Conservation (phyloP, 768 basidiomycete genomes). For the Cubamyces sp. region DNA sequence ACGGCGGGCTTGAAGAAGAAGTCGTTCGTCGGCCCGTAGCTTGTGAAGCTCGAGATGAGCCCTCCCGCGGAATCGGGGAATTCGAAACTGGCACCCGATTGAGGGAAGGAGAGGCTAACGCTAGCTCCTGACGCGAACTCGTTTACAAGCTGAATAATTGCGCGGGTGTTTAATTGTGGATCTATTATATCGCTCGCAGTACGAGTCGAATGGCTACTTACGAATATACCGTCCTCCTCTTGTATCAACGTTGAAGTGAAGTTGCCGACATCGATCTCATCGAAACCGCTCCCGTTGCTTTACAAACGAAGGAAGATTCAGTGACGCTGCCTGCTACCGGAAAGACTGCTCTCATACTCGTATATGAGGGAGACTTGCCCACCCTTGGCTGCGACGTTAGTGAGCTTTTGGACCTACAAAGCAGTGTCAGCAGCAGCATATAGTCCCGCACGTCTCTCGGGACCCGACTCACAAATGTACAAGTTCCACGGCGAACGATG, state of each 20-base stretch:
- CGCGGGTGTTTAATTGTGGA: neutral
- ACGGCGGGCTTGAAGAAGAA: slow-evolving; percentile 59
- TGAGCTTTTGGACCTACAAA: slow-evolving; percentile 50
- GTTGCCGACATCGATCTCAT: slow-evolving; percentile 46
- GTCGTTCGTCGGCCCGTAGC: slow-evolving; percentile 65
- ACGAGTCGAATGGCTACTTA: slow-evolving; percentile 36
- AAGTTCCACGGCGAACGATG: slow-evolving; percentile 61
- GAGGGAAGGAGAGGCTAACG: slow-evolving; percentile 52
- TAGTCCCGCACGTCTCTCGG: neutral
- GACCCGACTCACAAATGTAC: slow-evolving; percentile 50
- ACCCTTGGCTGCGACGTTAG: slow-evolving; percentile 57
- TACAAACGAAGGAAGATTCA: neutral
- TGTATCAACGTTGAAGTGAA: slow-evolving; percentile 56
- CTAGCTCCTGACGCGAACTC: slow-evolving; percentile 49
- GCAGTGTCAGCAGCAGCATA: neutral
- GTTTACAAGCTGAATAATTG: slow-evolving; percentile 43
- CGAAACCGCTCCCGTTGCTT: slow-evolving; percentile 55
- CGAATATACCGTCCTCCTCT: slow-evolving; percentile 57
- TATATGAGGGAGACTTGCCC: slow-evolving; percentile 55
- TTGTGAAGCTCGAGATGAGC: slow-evolving; percentile 56
- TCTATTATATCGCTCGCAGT: neutral
- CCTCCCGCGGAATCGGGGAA: slow-evolving; percentile 58
- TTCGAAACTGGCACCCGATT: slow-evolving; percentile 44
- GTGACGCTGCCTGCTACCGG: neutral
- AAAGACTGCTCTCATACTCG: slow-evolving; percentile 43